Evolutionary conservation across 495 filamentous ascomycete genomes (phyloP), one percentile per base, ranked within the genome.

Genomic region (Talaromyces ruber): DNA sequence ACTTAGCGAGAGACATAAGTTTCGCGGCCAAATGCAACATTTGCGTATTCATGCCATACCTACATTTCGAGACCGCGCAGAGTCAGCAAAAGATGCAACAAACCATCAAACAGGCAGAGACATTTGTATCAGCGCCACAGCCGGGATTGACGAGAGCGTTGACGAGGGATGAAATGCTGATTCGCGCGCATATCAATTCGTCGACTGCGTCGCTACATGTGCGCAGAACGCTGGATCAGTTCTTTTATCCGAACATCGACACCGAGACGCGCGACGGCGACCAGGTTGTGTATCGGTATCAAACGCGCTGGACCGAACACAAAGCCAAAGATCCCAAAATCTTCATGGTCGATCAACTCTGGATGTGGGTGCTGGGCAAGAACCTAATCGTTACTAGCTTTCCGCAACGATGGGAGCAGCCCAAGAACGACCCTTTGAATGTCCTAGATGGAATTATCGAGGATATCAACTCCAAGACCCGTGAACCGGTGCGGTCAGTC

Each of bases 261-360:
- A 89, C 86, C 0, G 75, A 82, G 62, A 78, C 72, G 22, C 82
- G 87, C 18, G 87, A 90, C 63, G 74, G 79, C 54, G 86, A 89
- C 64, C 87, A 90, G 69, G 86, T 90, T 4, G 86, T 90, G 2
- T 89, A 84, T 64, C 80, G 87, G 4, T 89, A 88, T 66, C 82
- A 79, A 63, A 71, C 74, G 62, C 7, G 53, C 28, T 55, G 53
- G 50, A 7, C 18, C n/a, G 60, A 64, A 21, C 59, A 57, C 11
- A 57, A 32, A 43, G 76, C 73, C 4, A 68, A 72, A 53, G 84
- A 87, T 55, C 79, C 80, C 1, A 89, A 89, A 64, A 82, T 90
- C 9, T 86, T 88, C 67, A 90, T 89, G 86, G 87, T 90, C 4
- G 87, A 89, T 66, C 86, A 89, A 66, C 73, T 89, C 6, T 90